phyloP scores from a whole-genome alignment of 164 flowering plant species.

The Piper longum region DNA sequence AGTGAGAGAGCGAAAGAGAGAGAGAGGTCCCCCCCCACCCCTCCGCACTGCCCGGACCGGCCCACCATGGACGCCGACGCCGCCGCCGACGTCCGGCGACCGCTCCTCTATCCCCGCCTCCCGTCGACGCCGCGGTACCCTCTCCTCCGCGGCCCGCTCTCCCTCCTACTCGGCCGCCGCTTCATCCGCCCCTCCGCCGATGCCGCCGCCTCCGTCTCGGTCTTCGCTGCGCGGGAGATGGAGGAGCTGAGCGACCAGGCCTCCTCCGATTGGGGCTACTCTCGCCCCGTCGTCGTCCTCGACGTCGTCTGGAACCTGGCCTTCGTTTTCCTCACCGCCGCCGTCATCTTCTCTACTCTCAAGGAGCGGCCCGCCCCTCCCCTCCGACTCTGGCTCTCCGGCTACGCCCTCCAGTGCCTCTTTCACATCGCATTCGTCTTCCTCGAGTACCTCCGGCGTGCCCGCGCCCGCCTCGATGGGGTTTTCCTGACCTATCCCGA shows the following conservation, averaged over 20 bases:
- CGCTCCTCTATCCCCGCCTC: neutral
- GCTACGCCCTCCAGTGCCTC: slow-evolving; percentile 54
- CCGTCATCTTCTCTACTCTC: slow-evolving; percentile 25
- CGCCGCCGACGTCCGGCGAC: slow-evolving; percentile 1
- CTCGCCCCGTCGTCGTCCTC: slow-evolving; percentile 37
- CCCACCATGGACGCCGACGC: slow-evolving; percentile 1
- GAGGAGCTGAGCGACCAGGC: slow-evolving; percentile 6
- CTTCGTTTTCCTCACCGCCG: slow-evolving; percentile 32
- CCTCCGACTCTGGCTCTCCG: slow-evolving; percentile 48
- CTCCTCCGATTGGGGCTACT: slow-evolving; percentile 13
- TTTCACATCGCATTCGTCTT: slow-evolving; percentile 49
- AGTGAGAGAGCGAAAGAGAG: neutral
- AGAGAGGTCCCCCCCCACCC: neutral
- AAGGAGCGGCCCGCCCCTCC: slow-evolving; percentile 47
- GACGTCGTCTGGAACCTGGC: slow-evolving; percentile 60
- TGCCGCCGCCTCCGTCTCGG: slow-evolving; percentile 2
- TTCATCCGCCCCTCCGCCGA: slow-evolving; percentile 3
- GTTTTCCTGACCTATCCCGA: slow-evolving; percentile 4
- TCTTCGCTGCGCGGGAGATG: slow-evolving; percentile 6
- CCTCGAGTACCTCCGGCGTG: slow-evolving; percentile 23
- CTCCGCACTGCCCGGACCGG: neutral
- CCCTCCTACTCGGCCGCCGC: slow-evolving; percentile 1
- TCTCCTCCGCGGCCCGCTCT: slow-evolving; percentile 1
- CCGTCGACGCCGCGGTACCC: neutral
- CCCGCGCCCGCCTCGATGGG: slow-evolving; percentile 4